Percentiles rank a stretch among this genome's conserved stretches.
Conservation (phyloP, 1,284 basidiomycete species). For the Termitomyces sp. region DNA sequence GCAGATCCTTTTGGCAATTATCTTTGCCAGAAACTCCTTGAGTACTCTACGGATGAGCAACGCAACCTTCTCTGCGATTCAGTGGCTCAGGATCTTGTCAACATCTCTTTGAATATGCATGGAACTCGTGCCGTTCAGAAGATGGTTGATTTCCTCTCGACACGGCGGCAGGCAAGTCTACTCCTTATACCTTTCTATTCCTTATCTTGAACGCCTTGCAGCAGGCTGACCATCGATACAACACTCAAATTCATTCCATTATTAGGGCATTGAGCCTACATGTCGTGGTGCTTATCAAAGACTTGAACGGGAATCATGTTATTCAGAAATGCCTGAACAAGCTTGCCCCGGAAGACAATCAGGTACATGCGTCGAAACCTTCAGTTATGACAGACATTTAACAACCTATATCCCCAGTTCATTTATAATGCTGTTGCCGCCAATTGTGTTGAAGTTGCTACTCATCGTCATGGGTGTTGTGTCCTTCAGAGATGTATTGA, state of each 20-base stretch:
- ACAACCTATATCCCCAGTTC: slow-evolving; percentile 51
- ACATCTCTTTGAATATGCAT: slow-evolving; percentile 99
- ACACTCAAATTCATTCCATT: slow-evolving; percentile 93
- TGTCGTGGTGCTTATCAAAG: slow-evolving; percentile 99
- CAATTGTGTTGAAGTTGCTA: slow-evolving; percentile 98
- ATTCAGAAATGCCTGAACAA: slow-evolving; percentile 99
- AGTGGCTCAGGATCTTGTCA: slow-evolving; percentile 95
- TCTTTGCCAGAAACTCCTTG: slow-evolving; percentile 96
- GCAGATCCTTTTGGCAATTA: slow-evolving; percentile 99
- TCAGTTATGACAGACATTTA: neutral
- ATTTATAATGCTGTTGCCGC: slow-evolving; percentile 99
- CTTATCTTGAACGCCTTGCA: slow-evolving; percentile 38
- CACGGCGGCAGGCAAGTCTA: slow-evolving; percentile 78
- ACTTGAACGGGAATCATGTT: slow-evolving; percentile 99
- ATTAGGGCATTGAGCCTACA: slow-evolving; percentile 96
- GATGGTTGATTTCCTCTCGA: slow-evolving; percentile 99
- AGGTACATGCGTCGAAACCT: slow-evolving; percentile 43
- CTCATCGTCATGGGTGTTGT: slow-evolving; percentile 98
- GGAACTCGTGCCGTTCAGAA: slow-evolving; percentile 99
- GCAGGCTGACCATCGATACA: slow-evolving; percentile 75
- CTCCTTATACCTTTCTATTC: slow-evolving; percentile 22
- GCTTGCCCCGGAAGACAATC: slow-evolving; percentile 95
- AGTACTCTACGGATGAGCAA: slow-evolving; percentile 97
- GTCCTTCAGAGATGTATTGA: slow-evolving; percentile 98
- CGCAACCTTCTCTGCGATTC: slow-evolving; percentile 97